Percentiles rank a stretch among this genome's conserved stretches.
phyloP scores from a whole-genome alignment of 2,329 filamentous ascomycete genomes.

The Hymenoscyphus linearis region DNA sequence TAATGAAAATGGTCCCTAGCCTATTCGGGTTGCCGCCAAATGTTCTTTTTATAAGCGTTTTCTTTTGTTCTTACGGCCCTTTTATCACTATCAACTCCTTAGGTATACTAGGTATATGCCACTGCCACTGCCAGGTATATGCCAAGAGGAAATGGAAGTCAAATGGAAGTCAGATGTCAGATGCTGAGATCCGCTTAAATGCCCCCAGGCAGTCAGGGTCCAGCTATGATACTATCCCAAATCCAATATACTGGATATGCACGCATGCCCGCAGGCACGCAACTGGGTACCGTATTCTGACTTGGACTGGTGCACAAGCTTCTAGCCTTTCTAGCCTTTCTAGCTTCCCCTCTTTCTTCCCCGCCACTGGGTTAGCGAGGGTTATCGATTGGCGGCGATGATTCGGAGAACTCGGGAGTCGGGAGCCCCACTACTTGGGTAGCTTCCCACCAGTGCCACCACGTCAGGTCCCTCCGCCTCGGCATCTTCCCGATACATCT shows the following conservation, averaged over 20 bases:
- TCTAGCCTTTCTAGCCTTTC: too few relatives aligned
- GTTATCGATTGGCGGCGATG: constrained; percentile 4
- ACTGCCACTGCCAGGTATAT: neutral
- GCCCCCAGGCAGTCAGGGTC: too few relatives aligned
- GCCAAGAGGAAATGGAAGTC: neutral
- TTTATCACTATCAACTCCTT: neutral
- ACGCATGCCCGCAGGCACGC: too few relatives aligned
- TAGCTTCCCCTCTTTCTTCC: neutral
- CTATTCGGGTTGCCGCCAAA: too few relatives aligned
- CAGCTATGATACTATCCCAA: too few relatives aligned
- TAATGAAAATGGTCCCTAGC: too few relatives aligned
- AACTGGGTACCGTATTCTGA: neutral
- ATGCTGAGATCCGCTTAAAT: too few relatives aligned
- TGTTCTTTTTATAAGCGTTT: neutral
- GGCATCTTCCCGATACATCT: constrained; percentile 7
- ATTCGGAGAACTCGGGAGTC: constrained; percentile 4
- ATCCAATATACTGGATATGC: neutral
- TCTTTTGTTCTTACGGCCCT: neutral
- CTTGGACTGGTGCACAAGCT: neutral
- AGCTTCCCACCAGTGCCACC: too few relatives aligned
- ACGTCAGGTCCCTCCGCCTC: constrained; percentile 7
- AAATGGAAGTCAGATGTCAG: neutral
- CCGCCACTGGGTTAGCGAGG: neutral
- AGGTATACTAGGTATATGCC: too few relatives aligned
- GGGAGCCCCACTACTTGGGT: constrained; percentile 4